Evolutionary conservation across 768 basidiomycete species (phyloP).

Genomic region (Rhodotorula toruloides): DNA sequence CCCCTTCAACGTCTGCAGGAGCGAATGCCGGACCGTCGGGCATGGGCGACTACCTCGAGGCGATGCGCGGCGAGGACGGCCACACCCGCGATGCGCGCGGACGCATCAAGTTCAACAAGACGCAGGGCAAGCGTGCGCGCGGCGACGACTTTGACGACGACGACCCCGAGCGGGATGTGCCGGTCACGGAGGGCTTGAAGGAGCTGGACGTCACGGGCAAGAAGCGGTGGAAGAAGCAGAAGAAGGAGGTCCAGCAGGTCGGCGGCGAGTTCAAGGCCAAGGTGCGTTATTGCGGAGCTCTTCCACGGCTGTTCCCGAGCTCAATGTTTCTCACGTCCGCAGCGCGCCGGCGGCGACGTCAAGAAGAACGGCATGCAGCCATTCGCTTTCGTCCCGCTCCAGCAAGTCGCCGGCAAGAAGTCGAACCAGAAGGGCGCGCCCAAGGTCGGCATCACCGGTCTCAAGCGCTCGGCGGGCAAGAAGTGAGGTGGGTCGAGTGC

Average conservation of each 20-base stretch:
- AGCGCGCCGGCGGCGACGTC: slow-evolving; percentile 94
- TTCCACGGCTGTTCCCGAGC: neutral
- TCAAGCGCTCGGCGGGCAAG: slow-evolving; percentile 25
- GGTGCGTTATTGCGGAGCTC: slow-evolving; percentile 53
- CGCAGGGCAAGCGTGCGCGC: slow-evolving; percentile 74
- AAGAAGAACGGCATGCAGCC: slow-evolving; percentile 68
- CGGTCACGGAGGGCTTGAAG: slow-evolving; percentile 53
- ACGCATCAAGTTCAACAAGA: slow-evolving; percentile 88
- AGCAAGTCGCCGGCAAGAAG: slow-evolving; percentile 54
- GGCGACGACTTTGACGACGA: slow-evolving; percentile 60
- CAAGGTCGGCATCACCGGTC: slow-evolving; percentile 35
- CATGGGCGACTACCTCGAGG: slow-evolving; percentile 75
- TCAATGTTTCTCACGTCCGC: slow-evolving; percentile 34
- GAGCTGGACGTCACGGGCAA: slow-evolving; percentile 74
- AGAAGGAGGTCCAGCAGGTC: slow-evolving; percentile 53
- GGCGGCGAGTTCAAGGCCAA: slow-evolving; percentile 95
- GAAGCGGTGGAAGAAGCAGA: slow-evolving; percentile 53
- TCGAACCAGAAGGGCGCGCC: slow-evolving; percentile 22
- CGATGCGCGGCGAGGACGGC: slow-evolving; percentile 77
- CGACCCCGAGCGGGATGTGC: slow-evolving; percentile 48
- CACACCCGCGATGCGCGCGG: slow-evolving; percentile 79
- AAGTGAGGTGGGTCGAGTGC: slow-evolving; percentile 3
- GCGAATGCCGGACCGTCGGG: slow-evolving; percentile 75
- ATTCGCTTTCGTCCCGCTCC: slow-evolving; percentile 83
- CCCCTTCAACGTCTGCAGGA: slow-evolving; percentile 74